phyloP scores from a whole-genome alignment of 2,329 filamentous ascomycete species.

The Colletotrichum neosansevieriae region DNA sequence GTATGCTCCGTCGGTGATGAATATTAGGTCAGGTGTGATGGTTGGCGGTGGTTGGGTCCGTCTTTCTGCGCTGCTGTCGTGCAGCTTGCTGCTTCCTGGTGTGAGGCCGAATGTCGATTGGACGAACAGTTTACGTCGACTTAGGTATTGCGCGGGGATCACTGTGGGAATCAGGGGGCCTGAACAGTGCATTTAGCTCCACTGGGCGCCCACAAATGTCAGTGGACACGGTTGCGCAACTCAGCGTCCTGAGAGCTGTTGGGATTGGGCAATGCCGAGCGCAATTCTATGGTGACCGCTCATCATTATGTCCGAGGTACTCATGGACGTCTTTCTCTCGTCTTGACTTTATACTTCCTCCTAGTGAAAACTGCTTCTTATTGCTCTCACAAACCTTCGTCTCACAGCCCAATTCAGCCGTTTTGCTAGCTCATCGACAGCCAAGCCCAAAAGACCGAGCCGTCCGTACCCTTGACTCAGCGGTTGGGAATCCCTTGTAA shows the following conservation, averaged over 20 bases:
- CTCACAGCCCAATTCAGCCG: not conserved
- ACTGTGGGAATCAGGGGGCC: slow-evolving; percentile 21
- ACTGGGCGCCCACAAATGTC: slow-evolving; percentile 2
- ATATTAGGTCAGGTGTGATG: not conserved
- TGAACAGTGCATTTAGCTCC: slow-evolving; percentile 6
- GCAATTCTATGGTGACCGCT: slow-evolving; percentile 12
- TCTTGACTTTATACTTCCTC: not conserved
- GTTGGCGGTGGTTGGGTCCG: not conserved
- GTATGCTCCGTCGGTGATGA: not conserved
- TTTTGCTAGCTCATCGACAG: not conserved
- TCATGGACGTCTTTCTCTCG: not conserved
- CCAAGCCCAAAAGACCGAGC: slow-evolving; percentile 3
- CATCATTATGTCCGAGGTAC: not conserved
- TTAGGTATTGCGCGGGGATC: slow-evolving; percentile 9
- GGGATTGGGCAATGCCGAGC: slow-evolving; percentile 18
- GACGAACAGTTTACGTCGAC: not conserved
- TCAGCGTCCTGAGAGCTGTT: not conserved
- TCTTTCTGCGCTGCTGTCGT: not conserved
- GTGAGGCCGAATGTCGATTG: slow-evolving; percentile 11
- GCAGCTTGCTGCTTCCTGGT: not conserved
- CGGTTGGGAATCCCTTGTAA: slow-evolving; percentile 3
- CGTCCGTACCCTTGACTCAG: slow-evolving; percentile 5
- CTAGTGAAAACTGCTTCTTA: not conserved
- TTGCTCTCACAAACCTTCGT: not conserved
- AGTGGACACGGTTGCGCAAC: slow-evolving; percentile 37